These are phyloP conservation scores for Apiospora rasikravindrae DNA, from an alignment of 2,329 filamentous ascomycete genomes.

Conservation along the genomic window DNA sequence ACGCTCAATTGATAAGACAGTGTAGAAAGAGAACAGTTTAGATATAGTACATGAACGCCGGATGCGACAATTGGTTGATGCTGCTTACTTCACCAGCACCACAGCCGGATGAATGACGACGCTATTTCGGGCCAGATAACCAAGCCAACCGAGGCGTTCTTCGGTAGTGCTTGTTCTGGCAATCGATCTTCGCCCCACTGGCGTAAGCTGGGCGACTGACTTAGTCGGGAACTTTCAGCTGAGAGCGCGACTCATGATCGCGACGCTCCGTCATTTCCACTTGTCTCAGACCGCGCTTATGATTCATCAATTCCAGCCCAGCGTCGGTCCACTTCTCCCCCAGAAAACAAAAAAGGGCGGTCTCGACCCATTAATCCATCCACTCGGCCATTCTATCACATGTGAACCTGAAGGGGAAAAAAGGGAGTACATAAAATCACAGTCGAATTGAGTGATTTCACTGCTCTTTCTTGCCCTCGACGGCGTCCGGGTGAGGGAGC, in stretches of 20 bases:
- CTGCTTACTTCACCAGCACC: no score
- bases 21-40: not conserved
- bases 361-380: not conserved
- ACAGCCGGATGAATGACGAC: not conserved
- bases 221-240: not conserved
- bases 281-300: not conserved
- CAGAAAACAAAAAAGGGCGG: not conserved
- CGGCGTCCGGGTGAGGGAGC: not conserved
- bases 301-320: not conserved
- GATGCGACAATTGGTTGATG: not conserved
- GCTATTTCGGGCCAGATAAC: not conserved
- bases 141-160: not conserved
- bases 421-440: not conserved
- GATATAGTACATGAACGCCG: not conserved
- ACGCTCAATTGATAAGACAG: constrained; percentile 6
- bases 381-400: not conserved
- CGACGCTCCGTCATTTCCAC: constrained; percentile 6
- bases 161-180: not conserved
- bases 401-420: no score
- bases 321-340: not conserved
- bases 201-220: not conserved
- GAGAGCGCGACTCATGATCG: not conserved
- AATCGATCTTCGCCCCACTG: not conserved
- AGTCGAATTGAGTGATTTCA: not conserved
- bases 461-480: not conserved